Evolutionary conservation across 768 basidiomycete species (phyloP), one percentile per base, ranked within the genome.

Genomic region (Collybia nuda): DNA sequence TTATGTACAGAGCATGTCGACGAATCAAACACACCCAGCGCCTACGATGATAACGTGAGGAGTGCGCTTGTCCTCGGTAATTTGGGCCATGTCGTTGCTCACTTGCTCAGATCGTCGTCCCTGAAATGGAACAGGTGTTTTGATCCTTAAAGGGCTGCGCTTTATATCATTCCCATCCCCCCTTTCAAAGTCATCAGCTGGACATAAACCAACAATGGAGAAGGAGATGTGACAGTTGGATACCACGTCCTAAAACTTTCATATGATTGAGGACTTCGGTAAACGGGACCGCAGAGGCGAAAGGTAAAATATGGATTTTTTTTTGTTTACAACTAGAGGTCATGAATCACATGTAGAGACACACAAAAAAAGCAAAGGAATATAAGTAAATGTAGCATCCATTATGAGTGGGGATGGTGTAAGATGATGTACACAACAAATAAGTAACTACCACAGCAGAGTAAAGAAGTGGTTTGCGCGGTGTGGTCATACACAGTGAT

Each of bases 1-100:
- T 2, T 14, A 32, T 11, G 14, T 18, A 28, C 6, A 23, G 17
- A 45, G 11, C 44, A 5, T 6, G 15, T 19, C 24, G 39, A 19
- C 15, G 26, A 26, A 9, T 11, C 24, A 7, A 26, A 60, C 69
- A 52, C 58, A 80, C 79, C 79, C 78, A 18, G 78, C 79, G 41
- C 79, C 79, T 39, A 80, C 69, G 44, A 82, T 76, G 36, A 71
- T 72, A 36, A 81, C 62, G 48, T 64, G 69, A 12, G 75, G 72
- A 19, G 49, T 56, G 22, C 57, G 53, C 45, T 62, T 58, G 38
- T 45, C 36, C 28, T 62, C 51, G 21, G 59, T 35, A 35, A 12
- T 9, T 21, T 24, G 54, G 38, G 53, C 18, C 62, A 57, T 60
- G 14, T 7, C 24, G 35, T 23, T 17, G 14, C 12, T 11, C 32